Evolutionary conservation across 2,329 filamentous ascomycete genomes (phyloP), one percentile per base, ranked within the genome.

Genomic region (Chrysoporthe deuterocubensis): DNA sequence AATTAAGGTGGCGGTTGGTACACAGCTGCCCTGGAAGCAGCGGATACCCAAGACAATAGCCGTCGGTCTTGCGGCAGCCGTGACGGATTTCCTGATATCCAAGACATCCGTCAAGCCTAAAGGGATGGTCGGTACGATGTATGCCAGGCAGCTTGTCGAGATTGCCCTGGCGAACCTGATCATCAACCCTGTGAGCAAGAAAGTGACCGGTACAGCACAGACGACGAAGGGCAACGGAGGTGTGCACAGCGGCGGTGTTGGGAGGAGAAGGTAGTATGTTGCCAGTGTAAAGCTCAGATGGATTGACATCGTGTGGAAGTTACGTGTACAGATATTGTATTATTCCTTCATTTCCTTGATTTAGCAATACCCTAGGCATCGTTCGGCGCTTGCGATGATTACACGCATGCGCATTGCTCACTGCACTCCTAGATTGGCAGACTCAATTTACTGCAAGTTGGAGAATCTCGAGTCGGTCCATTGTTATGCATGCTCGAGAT

Each of bases 11-110:
- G 67, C 65, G 32, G 65, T 69, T 26, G 67, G 67, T 13, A 69
- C 65, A 26, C 65, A 67, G 50, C n/a, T 69, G 4, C 67, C 67
- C 2, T 69, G 67, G 67, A 67, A 69, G 58, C 67, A 69, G 61
- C 65, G 67, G 1, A 67, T 69, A 14, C 67, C 67, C 26, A 46
- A 58, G 62, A 69, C 67, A 2, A 62, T 69, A 7, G 62, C 67
- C 3, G 65, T 64, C 3, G 67, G 67, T 7, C 48, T 63, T 5
- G 65, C 67, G 16, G 67, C 67, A 16, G 67, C 67, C 1, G 66
- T 69, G 16, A 69, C 66, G 48, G 67, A 69, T 18, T 69, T 69
- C 13, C 32, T 67, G 13, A 54, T 69, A 11, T 67, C 66, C 48
- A 69, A 69, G 57, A 67, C 67, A 3, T 61, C 52, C 3, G 50